Evolutionary conservation across 768 basidiomycete species (phyloP).

Genomic region (Pisolithus tinctorius): DNA sequence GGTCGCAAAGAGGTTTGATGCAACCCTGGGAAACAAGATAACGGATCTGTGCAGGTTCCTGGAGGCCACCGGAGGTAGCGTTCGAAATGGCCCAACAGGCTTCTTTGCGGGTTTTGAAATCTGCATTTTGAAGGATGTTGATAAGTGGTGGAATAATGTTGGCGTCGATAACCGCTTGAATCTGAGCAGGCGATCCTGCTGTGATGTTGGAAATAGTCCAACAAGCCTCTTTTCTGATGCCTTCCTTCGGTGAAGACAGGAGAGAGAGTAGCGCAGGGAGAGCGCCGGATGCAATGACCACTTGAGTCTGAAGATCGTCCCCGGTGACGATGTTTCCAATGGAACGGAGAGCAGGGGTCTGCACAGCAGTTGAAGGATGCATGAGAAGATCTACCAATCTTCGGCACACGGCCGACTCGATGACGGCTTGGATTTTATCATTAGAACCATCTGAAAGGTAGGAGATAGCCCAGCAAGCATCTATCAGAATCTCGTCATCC

Average conservation of each 20-base stretch:
- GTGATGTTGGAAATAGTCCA: slow-evolving; percentile 99
- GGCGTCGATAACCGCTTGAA: slow-evolving; percentile 95
- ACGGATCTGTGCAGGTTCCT: slow-evolving; percentile 94
- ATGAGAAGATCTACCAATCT: slow-evolving; percentile 95
- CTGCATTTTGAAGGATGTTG: slow-evolving; percentile 95
- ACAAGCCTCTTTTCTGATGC: slow-evolving; percentile 98
- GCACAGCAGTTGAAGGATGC: slow-evolving; percentile 91
- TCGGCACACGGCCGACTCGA: slow-evolving; percentile 96
- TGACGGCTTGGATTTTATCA: slow-evolving; percentile 99
- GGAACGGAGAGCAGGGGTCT: slow-evolving; percentile 96
- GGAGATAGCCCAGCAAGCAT: slow-evolving; percentile 99
- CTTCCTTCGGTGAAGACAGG: slow-evolving; percentile 94
- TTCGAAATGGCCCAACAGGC: slow-evolving; percentile 99
- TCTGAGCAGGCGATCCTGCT: slow-evolving; percentile 94
- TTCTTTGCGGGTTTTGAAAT: slow-evolving; percentile 99
- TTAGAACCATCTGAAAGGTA: slow-evolving; percentile 98
- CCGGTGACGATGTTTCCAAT: slow-evolving; percentile 99
- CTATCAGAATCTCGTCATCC: slow-evolving; percentile 98
- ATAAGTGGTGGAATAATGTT: slow-evolving; percentile 97
- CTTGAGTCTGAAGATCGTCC: slow-evolving; percentile 98
- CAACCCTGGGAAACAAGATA: slow-evolving; percentile 97
- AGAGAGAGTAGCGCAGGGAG: slow-evolving; percentile 90
- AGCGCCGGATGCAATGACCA: slow-evolving; percentile 96
- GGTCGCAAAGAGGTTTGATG: slow-evolving; percentile 96
- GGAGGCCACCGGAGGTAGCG: slow-evolving; percentile 94